These are phyloP conservation scores for Leccinum subrobustum DNA, from an alignment of 1,284 basidiomycete species.

Conservation along the genomic window DNA sequence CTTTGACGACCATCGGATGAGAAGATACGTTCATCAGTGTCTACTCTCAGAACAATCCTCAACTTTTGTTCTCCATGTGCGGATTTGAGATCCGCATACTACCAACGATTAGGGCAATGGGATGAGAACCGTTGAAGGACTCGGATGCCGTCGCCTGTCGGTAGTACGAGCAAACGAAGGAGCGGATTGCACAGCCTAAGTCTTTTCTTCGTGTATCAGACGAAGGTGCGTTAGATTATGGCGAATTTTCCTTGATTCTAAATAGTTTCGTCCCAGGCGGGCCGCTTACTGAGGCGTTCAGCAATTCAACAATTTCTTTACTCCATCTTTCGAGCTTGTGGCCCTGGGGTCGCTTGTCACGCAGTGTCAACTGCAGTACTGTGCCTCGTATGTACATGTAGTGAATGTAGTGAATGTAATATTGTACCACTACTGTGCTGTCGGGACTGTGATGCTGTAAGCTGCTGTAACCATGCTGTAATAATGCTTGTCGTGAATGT, in stretches of 20 bases:
- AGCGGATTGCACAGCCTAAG: constrained; percentile 81
- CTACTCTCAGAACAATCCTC: constrained; percentile 97
- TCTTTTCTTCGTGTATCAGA: constrained; percentile 98
- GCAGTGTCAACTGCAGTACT: no score
- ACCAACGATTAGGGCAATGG: constrained; percentile 92
- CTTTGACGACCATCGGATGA: constrained; percentile 98
- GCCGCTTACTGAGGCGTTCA: constrained; percentile 61
- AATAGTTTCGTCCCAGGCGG: no score
- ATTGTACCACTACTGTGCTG: no score
- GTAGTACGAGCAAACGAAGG: constrained; percentile 90
- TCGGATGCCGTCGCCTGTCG: constrained; percentile 51
- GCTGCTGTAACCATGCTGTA: no score
- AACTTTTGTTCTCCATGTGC: constrained; percentile 97
- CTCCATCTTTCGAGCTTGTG: no score
- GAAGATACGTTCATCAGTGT: constrained; percentile 96
- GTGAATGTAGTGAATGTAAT: no score
- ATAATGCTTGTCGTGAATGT: no score
- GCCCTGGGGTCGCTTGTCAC: no score
- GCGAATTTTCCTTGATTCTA: background rate
- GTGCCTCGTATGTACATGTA: no score
- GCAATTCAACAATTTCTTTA: constrained; percentile 79
- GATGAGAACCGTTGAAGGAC: constrained; percentile 93
- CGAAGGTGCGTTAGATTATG: constrained; percentile 53
- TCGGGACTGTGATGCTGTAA: no score
- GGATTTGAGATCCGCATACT: constrained; percentile 97